Evolutionary conservation across 371 early-diverging fungal genomes (phyloP), one percentile per base, ranked within the genome.

Genomic region (Syncephalastrum contaminatum): DNA sequence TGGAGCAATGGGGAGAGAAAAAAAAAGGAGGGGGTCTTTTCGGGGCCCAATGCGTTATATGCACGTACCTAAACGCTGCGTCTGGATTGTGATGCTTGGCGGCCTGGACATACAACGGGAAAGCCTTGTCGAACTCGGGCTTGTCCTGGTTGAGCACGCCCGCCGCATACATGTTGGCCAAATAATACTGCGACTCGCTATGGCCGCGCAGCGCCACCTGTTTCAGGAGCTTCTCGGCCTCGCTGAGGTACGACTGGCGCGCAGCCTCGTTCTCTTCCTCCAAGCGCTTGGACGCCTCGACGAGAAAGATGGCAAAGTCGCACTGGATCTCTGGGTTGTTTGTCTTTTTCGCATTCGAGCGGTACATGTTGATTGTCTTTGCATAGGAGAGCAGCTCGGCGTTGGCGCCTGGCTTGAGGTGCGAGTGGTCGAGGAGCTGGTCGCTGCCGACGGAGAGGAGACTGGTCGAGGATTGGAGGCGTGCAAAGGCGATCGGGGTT

Each of bases 261-360:
- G 36, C 39, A 14, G 46, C 48, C 19, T 41, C 22, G 30, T n/a
- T 44, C 16, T 14, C 46, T 4, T 49, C 19, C 7, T 47, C 67
- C 42, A 83, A 47, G 4, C 73, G 62, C 43, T 83, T 80, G 22
- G 83, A 81, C 14, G 82, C 78, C 25, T 84, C 82, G 2, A 87
- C 81, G 54, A 88, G 70, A 52, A 85, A 87, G 8, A 82, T 82
- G 6, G 90, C 90, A 77, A 93, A 91, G 53, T 89, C 89, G 36
- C 88, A 82, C 66, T 88, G 91, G 20, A 86, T 74, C 8, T 82
- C 82, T 12, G 86, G 83, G 58, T 90, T 89, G 40, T 85, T 85
- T 43, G 86, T 86, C 64, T 84, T 85, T 68, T 87, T 89, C 22
- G 86, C 89, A 57, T 89, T 89, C 57, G 88, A 84, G 30, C 90